Evolutionary conservation across 331 rosid species (phyloP).

Genomic region (Ulmus americana): DNA sequence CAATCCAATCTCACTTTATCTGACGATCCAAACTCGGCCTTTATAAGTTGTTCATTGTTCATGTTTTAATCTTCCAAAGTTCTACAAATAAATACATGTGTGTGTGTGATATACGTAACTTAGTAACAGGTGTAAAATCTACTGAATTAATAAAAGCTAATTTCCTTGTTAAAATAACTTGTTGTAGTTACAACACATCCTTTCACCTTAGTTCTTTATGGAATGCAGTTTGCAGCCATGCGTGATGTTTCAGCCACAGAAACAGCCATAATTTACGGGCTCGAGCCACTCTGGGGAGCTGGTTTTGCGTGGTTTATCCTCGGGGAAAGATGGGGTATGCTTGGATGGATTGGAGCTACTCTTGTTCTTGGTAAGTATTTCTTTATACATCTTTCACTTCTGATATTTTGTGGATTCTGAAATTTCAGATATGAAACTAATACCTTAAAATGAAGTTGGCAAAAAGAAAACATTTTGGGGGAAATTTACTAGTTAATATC

Average conservation of each 20-base stretch:
- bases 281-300: conserved; percentile 33
- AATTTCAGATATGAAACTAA: background rate
- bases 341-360: conserved; percentile 29
- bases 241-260: conserved; percentile 28
- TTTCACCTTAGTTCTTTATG: background rate
- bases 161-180: background rate
- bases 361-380: conserved; percentile 16
- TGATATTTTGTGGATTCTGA: background rate
- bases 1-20: no score
- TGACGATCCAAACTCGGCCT: no score
- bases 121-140: no score
- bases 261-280: conserved; percentile 30
- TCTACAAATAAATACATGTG: no score
- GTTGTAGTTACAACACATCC: background rate
- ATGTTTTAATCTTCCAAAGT: no score
- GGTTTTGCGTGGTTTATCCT: conserved; percentile 30
- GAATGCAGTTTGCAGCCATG: conserved; percentile 22
- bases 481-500: no score
- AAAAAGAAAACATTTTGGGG: no score
- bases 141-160: background rate
- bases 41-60: no score
- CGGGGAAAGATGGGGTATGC: conserved; percentile 29
- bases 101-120: no score
- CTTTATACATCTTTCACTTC: background rate
- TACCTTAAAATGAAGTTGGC: background rate